A percentile compares a stretch with the other conserved stretches of the same genome.
These are phyloP conservation scores for Filosporella fistucella DNA, from an alignment of 495 filamentous ascomycete genomes.

Conservation along the genomic window DNA sequence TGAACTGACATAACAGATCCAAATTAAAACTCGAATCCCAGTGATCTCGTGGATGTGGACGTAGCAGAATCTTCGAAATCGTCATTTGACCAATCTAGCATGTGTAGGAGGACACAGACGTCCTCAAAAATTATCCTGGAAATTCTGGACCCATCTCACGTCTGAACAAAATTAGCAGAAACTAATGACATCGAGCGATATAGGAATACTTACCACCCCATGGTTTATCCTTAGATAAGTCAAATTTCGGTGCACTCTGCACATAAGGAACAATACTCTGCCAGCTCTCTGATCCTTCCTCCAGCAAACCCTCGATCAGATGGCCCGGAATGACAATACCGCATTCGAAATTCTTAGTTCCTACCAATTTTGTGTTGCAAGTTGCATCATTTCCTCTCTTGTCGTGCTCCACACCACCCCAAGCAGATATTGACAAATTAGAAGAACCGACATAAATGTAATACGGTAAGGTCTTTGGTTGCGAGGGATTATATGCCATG, in stretches of 20 bases:
- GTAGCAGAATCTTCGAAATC: too few relatives aligned
- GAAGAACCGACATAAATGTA: constrained; percentile 21
- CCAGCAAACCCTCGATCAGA: constrained; percentile 13
- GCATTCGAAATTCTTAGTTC: constrained; percentile 21
- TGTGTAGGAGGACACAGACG: too few relatives aligned
- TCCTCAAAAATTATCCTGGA: too few relatives aligned
- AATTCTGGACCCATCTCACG: too few relatives aligned
- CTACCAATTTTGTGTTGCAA: constrained; percentile 14
- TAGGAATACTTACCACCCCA: constrained; percentile 17
- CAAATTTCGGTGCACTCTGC: constrained; percentile 8
- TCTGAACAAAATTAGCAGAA: too few relatives aligned
- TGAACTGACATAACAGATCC: too few relatives aligned
- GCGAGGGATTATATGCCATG: constrained; percentile 15
- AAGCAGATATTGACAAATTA: constrained; percentile 22
- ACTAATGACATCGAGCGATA: too few relatives aligned
- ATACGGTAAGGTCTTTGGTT: constrained; percentile 8
- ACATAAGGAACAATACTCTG: constrained; percentile 20
- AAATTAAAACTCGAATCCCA: too few relatives aligned
- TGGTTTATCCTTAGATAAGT: constrained; percentile 15
- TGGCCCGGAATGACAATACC: constrained; percentile 19
- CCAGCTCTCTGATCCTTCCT: constrained; percentile 16
- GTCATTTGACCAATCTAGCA: too few relatives aligned
- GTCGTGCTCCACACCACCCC: constrained; percentile 18
- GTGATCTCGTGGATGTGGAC: too few relatives aligned
- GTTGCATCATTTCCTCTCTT: constrained; percentile 16